Evolutionary conservation across 2,329 filamentous ascomycete species (phyloP).

Genomic region (Magnaporthiopsis rhizophila): DNA sequence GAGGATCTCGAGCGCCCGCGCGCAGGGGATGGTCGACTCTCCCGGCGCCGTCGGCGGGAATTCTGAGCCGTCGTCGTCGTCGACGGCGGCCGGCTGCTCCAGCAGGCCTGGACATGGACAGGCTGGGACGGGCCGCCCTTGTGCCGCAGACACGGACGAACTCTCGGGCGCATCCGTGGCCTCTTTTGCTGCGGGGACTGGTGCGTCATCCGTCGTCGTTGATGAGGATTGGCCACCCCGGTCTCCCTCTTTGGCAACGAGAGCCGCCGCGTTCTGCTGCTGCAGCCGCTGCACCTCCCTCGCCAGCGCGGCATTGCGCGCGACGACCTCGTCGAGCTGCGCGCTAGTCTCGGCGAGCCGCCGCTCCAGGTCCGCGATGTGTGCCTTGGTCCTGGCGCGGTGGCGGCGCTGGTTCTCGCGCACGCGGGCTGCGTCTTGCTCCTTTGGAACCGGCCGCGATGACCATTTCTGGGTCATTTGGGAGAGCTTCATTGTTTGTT

Average conservation of each 20-base stretch:
- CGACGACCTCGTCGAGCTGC: conserved; percentile 16
- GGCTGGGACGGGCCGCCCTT: no score
- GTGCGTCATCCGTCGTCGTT: neutral
- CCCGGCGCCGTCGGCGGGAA: conserved; percentile 12
- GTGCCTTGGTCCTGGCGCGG: conserved; percentile 32
- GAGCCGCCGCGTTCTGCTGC: neutral
- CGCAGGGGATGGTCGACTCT: conserved; percentile 22
- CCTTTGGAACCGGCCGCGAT: conserved; percentile 11
- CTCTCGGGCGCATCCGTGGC: no score
- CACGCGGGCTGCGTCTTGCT: conserved; percentile 28
- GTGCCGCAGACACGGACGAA: no score
- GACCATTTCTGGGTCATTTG: conserved; percentile 20
- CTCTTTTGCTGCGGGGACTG: no score
- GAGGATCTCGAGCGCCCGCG: conserved; percentile 19
- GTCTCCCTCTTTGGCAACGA: neutral
- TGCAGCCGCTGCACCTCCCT: conserved; percentile 13
- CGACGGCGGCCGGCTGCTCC: conserved; percentile 3
- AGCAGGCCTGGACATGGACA: neutral
- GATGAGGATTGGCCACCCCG: no score
- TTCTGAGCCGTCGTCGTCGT: conserved; percentile 5
- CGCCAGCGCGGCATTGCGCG: conserved; percentile 7
- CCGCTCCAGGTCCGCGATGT: conserved; percentile 30
- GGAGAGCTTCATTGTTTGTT: neutral
- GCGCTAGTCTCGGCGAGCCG: conserved; percentile 16
- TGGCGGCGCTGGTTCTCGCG: conserved; percentile 46